These are phyloP conservation scores for Tulasnella calospora DNA, from an alignment of 768 basidiomycete genomes.

Conservation along the genomic window DNA sequence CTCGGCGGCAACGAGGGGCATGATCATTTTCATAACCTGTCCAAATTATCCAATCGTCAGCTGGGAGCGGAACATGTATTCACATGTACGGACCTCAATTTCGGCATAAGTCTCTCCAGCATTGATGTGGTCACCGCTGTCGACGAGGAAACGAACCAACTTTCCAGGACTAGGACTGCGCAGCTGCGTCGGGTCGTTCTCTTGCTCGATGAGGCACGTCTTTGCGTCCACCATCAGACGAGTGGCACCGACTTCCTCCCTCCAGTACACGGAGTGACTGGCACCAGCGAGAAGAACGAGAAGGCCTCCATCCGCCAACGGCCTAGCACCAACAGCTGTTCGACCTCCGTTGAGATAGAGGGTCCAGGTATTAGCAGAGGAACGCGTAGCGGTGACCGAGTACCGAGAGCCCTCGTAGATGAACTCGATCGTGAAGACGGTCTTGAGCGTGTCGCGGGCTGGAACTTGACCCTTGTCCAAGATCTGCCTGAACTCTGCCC, in stretches of 20 bases:
- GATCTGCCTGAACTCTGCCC: conserved; percentile 88
- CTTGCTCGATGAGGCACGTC: conserved; percentile 97
- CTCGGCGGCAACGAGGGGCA: conserved; percentile 92
- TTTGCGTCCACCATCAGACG: conserved; percentile 92
- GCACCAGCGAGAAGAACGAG: conserved; percentile 87
- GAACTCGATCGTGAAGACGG: conserved; percentile 94
- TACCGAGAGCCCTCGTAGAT: conserved; percentile 95
- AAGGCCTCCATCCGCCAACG: conserved; percentile 91
- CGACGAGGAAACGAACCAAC: conserved; percentile 87
- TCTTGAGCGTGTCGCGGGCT: conserved; percentile 87
- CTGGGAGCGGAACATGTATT: conserved; percentile 13
- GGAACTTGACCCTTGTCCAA: conserved; percentile 99
- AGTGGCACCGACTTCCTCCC: conserved; percentile 93
- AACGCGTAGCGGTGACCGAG: conserved; percentile 90
- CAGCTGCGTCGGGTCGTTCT: conserved; percentile 97
- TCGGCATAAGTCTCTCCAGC: conserved; percentile 97
- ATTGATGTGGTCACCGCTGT: conserved; percentile 94
- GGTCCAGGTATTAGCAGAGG: conserved; percentile 83
- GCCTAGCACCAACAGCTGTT: conserved; percentile 85
- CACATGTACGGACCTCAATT: conserved; percentile 65
- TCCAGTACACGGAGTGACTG: conserved; percentile 96
- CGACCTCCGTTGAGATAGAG: conserved; percentile 94
- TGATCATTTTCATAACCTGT: conserved; percentile 99
- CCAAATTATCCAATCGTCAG: neutral
- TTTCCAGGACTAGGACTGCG: conserved; percentile 96